Base-by-base conservation (phyloP, 164 flowering plant genomes). In the Protea cynaroides region DNA sequence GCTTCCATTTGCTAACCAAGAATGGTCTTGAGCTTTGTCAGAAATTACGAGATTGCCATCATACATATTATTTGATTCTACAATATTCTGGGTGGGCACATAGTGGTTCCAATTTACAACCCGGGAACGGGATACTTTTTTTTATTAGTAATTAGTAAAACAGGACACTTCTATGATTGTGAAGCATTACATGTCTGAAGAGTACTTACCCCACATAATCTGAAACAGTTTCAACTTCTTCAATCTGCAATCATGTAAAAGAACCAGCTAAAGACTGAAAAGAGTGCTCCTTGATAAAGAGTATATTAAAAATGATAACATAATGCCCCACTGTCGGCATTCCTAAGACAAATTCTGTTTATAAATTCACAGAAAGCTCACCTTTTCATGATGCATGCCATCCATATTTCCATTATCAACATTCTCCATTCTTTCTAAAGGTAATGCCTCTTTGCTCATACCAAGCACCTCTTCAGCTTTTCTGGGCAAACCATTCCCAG, bases 141-240 rank as follows among this genome's bases (percentile, higher is more conserved):
- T n/a, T 37, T 37, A 9, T 37, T 9, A 37, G 9, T 37, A 37
- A 37, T 37, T 37, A 37, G 4, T 37, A 37, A 40, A 12, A 40
- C 9, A 40, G 46, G 13, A 8, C 8, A 40, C 34, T 29, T 29
- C 1, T 29, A 29, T 29, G 4, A 29, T 4, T 40, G 8, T 40
- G 10, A n/a, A n/a, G n/a, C n/a, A n/a, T 47, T 47, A 47, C 52
- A 47, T 15, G 36, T 29, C 40, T 38, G 9, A 14, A 12, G 49
- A 68, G 43, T 54, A 14, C 56, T 22, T 77, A 78, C 86, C 82
- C 73, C 58, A 55, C 69, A 50, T 34, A 49, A 69, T 25, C 58
- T 49, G 73, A 18, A 25, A 38, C 63, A 62, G 4, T 17, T 43
- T 61, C 53, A 63, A 60, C 63, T 64, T 70, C 77, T 53, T 57